phyloP scores from a whole-genome alignment of 345 rosid species.

The Citrus hindsii region DNA sequence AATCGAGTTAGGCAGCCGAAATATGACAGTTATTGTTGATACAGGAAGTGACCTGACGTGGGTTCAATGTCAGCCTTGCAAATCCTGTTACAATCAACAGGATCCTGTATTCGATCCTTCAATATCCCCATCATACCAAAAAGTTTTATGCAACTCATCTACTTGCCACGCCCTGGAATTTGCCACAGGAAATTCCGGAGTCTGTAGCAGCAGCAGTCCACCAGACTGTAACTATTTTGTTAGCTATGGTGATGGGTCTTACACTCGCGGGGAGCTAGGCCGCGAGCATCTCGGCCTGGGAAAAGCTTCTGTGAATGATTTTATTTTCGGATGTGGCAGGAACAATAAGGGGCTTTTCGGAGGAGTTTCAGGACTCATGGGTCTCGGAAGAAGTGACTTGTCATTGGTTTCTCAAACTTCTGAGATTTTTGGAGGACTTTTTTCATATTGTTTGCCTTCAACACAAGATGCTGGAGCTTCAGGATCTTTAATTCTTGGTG shows the following conservation, averaged over 20 bases:
- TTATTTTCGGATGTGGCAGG: constrained; percentile 73
- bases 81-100: constrained; percentile 58
- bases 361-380: constrained; percentile 83
- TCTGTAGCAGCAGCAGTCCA: constrained; percentile 36
- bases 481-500: constrained; percentile 72
- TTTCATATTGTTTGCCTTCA: constrained; percentile 46
- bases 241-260: constrained; percentile 58
- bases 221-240: constrained; percentile 36
- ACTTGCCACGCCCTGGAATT: constrained; percentile 31
- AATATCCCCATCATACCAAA: constrained; percentile 43
- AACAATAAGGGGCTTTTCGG: constrained; percentile 54
- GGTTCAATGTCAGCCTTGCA: constrained; percentile 93
- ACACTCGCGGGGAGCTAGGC: constrained; percentile 69
- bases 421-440: constrained; percentile 53
- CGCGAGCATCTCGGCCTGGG: constrained; percentile 51
- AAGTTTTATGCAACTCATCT: too few relatives aligned
- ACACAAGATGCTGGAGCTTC: constrained; percentile 47
- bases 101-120: constrained; percentile 74
- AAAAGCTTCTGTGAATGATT: constrained; percentile 25
- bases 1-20: constrained; percentile 48
- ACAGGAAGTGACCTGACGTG: constrained; percentile 94
- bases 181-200: constrained; percentile 48
- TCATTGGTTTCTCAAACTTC: constrained; percentile 70
- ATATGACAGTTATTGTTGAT: constrained; percentile 70
- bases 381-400: constrained; percentile 68